Evolutionary conservation across 2,329 filamentous ascomycete genomes (phyloP), one percentile per base, ranked within the genome.

Genomic region (Penicillium sp.): DNA sequence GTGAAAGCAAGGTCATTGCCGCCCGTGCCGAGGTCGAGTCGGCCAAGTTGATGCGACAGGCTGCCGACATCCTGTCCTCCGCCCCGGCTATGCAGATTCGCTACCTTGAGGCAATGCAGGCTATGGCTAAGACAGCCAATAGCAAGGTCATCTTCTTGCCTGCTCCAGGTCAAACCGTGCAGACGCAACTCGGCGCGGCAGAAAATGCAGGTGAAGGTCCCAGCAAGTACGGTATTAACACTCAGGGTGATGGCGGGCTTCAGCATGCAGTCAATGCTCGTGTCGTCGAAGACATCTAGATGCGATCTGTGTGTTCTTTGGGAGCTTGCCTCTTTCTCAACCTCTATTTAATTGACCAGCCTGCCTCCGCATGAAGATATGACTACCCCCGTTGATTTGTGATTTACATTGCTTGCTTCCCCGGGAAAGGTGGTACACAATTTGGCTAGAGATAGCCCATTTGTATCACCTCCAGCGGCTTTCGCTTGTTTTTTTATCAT

Each of bases 81-180:
- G 93, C 93, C 0, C 94, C 94, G 2, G 94, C 94, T 64, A 99
- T 99, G 94, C 92, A 97, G 78, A 96, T 96, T 78, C 82, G 92
- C 62, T 97, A 97, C 75, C 88, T 99, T 63, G 94, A 99, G 78
- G 92, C 94, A 4, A 97, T 97, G 93, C 94, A 97, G 74, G 84
- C 90, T 39, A 99, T 99, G 93, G 94, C 94, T 66, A 97, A 97
- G 83, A 84, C 85, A 0, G 90, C 91, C 44, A 95, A 91, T 76
- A 84, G 81, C 75, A 95, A 95, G 78, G 88, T 94, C 67, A 92
- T 93, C 65, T 93, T 94, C 81, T 70, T 94, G 63, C 89, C 88
- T 1, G 84, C 80, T 8, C 74, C 79, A 38, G 83, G 82, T 72
- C 83, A 89, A 75, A 85, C 82, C 14, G 65, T 76, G 19, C 78